Base-by-base conservation (phyloP, 176 grass and related monocot species). In the Carex myosuroides region DNA sequence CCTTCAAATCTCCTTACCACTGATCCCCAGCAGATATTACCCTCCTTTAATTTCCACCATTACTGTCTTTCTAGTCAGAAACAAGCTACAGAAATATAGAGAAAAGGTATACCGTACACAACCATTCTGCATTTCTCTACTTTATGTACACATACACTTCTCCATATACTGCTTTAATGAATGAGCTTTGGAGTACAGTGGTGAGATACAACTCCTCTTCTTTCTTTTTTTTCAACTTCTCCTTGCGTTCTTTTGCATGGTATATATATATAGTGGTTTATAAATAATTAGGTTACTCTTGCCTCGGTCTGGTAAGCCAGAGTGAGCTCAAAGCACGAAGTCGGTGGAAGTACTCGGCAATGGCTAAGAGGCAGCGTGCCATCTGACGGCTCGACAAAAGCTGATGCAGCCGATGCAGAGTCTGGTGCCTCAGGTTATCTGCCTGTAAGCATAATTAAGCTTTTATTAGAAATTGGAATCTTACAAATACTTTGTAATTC, bases 391-490 rank as follows among this genome's bases (percentile, higher is more conserved):
- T 48, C 13, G 85, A 75, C 64, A 87, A n/a, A 29, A 87, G 37
- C 48, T 87, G 79, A 14, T 74, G 52, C 29, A 87, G 48, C 35
- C 79, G 48, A 29, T 87, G 85, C 11, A 87, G 77, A 39, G 60
- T 82, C 54, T 87, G 65, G 1, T 72, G 76, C 79, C 85, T 87
- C 78, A 87, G 70, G 61, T 82, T 74, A n/a, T 87, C 85, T 59
- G 85, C 76, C 85, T 87, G 65, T 58, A 82, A 79, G 3, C 61
- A 79, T 56, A 26, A 26, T 26, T 24, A 18, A 82, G 32, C 9
- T 52, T 54, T 83, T 54, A 52, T 83, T 30, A 83, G 20, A 67
- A 53, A 8, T 64, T 24, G 16, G 16, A 82, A 66, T 65, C 13
- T 17, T 13, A 67, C 17, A 70, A 41, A 53, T 13, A 26, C 12